These are phyloP conservation scores for Phytophthora meadii DNA, from an alignment of 352 stramenopile species.

Conservation along the genomic window DNA sequence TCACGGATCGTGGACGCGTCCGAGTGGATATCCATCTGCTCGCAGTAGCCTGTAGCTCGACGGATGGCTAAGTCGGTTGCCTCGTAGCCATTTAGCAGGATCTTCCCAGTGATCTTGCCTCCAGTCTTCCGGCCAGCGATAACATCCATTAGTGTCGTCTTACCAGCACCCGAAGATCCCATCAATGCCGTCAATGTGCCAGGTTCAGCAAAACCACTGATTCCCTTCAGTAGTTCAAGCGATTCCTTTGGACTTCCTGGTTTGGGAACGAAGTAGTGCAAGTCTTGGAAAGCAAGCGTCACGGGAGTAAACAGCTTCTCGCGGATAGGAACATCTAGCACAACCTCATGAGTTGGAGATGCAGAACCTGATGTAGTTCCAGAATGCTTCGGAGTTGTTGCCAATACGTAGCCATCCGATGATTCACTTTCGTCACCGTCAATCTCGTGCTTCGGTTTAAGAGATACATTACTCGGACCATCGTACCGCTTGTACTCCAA, in stretches of 20 bases:
- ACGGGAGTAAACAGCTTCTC: conserved; percentile 36
- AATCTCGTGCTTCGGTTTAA: conserved; percentile 14
- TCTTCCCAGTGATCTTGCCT: conserved; percentile 68
- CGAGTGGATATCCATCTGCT: conserved; percentile 89
- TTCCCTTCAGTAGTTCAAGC: conserved; percentile 56
- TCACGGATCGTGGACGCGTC: conserved; percentile 89
- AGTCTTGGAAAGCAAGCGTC: conserved; percentile 39
- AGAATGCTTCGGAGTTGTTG: conserved; percentile 22
- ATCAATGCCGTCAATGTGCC: conserved; percentile 87
- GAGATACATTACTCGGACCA: conserved; percentile 16
- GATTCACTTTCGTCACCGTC: not conserved
- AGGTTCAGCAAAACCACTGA: conserved; percentile 49
- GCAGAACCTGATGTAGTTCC: conserved; percentile 11
- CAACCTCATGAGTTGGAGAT: conserved; percentile 2
- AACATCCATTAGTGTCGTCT: conserved; percentile 21
- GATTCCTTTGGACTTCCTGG: conserved; percentile 39
- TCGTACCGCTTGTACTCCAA: conserved; percentile 50
- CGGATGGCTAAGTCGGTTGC: conserved; percentile 51
- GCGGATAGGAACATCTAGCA: conserved; percentile 10
- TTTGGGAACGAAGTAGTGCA: conserved; percentile 43
- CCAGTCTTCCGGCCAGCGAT: conserved; percentile 34
- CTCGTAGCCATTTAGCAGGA: conserved; percentile 50
- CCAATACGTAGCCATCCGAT: conserved; percentile 15
- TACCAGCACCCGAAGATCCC: conserved; percentile 62
- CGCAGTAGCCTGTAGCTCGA: conserved; percentile 52